Percentiles rank a stretch among this genome's conserved stretches.
Conservation (phyloP, 306 rosid genomes). For the Luffa aegyptiaca region DNA sequence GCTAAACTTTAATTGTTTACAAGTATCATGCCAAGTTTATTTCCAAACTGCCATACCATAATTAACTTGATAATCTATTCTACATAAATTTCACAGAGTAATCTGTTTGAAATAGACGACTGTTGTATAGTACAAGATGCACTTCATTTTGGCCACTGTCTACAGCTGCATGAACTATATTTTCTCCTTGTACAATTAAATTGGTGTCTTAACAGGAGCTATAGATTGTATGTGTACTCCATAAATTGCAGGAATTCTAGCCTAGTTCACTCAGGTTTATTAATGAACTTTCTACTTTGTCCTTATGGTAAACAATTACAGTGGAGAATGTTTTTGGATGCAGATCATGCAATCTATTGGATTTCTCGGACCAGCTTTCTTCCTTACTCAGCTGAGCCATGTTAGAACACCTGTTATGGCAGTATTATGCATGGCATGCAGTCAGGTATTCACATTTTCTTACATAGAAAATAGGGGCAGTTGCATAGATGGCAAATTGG, state of each 20-base stretch:
- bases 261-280: not conserved
- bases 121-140: not conserved
- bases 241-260: not conserved
- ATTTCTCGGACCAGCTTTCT: slow-evolving; percentile 88
- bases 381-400: slow-evolving; percentile 74
- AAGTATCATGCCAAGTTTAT: not conserved
- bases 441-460: slow-evolving; percentile 56
- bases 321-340: slow-evolving; percentile 18
- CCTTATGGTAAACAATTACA: not conserved
- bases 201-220: not conserved
- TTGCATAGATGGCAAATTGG: too few species aligned
- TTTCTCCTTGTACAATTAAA: not conserved
- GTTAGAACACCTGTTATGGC: slow-evolving; percentile 77
- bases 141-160: not conserved
- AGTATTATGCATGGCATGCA: slow-evolving; percentile 88
- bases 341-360: slow-evolving; percentile 96
- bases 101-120: not conserved
- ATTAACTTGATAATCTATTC: not conserved
- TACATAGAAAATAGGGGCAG: not conserved
- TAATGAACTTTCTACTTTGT: not conserved
- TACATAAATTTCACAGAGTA: not conserved
- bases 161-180: not conserved
- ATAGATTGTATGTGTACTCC: not conserved
- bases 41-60: not conserved
- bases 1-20: not conserved